Base-by-base conservation (phyloP, 2,329 filamentous ascomycete species). In the Fusarium transvaalense region DNA sequence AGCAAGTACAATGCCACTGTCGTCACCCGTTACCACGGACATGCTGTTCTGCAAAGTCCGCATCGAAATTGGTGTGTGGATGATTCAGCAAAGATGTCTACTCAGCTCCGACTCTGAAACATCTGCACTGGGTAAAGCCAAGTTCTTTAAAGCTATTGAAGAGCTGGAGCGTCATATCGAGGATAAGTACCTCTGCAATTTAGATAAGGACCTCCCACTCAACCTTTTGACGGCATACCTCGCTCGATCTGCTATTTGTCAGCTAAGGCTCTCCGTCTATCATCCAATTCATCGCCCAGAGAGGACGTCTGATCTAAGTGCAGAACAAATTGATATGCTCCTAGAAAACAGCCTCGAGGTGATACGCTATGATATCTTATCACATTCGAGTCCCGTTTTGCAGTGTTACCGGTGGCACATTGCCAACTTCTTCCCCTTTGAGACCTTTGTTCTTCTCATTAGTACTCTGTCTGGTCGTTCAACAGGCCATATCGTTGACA, bases 31-130 rank as follows among this genome's bases (percentile, higher is more conserved):
- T 15, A 35, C 54, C 14, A 57, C 54, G 2, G 54, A 57, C 4
- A 57, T 57, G 54, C 35, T 57, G 2, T 57, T 57, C 19, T 57
- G 54, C 14, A 51, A 48, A 27, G 54, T 57, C 17, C 54, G 54
- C 21, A 57, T 57, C 8, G 54, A 57, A 21, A 57, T 57, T 15
- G 54, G 54, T 17, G 45, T 57, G 5, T 57, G 54, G 54, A 57
- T 57, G 54, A 57, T 57, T 17, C 17, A 50, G 23, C 43, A 57
- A 35, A 57, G 42, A n/a, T 57, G 54, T 25, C 37, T 57, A 4
- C 45, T 57, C 7, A 23, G 27, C 37, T 51, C 45, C 6, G 37
- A 39, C 7, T 53, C 37, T 25, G 37, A 34, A 19, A 10, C 54
- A 12, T 50, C 54, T 7, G 7, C 19, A 0, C 21, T 14, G 2